Percentiles rank a stretch among this genome's conserved stretches.
Conservation (phyloP, 2,329 filamentous ascomycete genomes). For the Immersiporthe knoxdaviesiana region DNA sequence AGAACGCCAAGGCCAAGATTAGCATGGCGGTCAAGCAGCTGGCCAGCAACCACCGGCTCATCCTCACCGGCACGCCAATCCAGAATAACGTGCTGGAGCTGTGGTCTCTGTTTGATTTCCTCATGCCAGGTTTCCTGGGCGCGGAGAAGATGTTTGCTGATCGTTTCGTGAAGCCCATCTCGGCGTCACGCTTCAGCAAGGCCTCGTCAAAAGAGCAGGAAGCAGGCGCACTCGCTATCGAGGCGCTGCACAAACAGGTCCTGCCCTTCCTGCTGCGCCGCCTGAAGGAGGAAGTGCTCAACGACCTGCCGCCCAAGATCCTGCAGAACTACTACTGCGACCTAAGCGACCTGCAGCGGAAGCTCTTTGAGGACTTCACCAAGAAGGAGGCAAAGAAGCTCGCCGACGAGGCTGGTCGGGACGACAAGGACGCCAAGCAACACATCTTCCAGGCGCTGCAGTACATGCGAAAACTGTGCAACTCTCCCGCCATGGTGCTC, state of each 20-base stretch:
- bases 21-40: conserved; percentile 90
- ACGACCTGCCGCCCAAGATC: conserved; percentile 97
- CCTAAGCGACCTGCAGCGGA: conserved; percentile 90
- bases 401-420: conserved; percentile 77
- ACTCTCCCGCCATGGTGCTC: conserved; percentile 94
- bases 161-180: conserved; percentile 92
- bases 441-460: conserved; percentile 99
- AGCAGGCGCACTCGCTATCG: conserved; percentile 91
- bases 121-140: conserved; percentile 97
- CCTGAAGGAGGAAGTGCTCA: conserved; percentile 94
- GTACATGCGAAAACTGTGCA: conserved; percentile 99
- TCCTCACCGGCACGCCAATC: conserved; percentile 94
- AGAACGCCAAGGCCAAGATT: conserved; percentile 97
- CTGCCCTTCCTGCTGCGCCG: conserved; percentile 93
- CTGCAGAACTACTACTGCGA: conserved; percentile 99
- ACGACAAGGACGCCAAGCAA: conserved; percentile 92
- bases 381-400: conserved; percentile 92
- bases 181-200: conserved; percentile 92
- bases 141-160: conserved; percentile 95
- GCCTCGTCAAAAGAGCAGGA: conserved; percentile 98
- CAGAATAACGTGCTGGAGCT: conserved; percentile 97
- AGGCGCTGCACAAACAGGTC: conserved; percentile 98
- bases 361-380: conserved; percentile 93
- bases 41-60: conserved; percentile 89
- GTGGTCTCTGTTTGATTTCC: conserved; percentile 97